Evolutionary conservation across 805 yeast species (phyloP).

Genomic region (Saccharomycopsis fermentans): DNA sequence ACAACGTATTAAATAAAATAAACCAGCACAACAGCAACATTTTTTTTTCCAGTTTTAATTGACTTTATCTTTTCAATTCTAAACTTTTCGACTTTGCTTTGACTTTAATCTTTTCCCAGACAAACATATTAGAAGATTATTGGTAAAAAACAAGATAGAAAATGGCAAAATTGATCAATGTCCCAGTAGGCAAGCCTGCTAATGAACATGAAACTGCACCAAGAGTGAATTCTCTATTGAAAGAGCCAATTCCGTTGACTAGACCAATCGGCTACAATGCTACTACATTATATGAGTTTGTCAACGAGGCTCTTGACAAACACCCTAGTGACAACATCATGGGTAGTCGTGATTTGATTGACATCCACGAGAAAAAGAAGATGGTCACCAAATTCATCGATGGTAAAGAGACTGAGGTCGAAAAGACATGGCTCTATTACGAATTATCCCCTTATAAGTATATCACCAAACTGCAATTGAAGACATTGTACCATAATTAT

Average conservation of each 20-base stretch:
- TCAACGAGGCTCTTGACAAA: conserved; percentile 49
- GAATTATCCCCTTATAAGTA: conserved; percentile 68
- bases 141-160: neutral
- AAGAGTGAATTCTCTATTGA: conserved; percentile 49
- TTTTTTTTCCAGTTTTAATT: no score
- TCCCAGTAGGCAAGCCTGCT: conserved; percentile 57
- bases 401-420: conserved; percentile 61
- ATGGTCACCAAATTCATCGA: conserved; percentile 63
- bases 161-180: conserved; percentile 27
- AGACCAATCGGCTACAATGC: conserved; percentile 60
- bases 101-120: no score
- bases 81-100: neutral
- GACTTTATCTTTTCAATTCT: no score
- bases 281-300: conserved; percentile 59
- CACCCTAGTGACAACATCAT: conserved; percentile 46
- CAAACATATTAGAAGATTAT: no score
- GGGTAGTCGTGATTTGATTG: conserved; percentile 72
- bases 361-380: conserved; percentile 68
- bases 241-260: conserved; percentile 37
- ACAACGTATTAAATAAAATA: neutral
- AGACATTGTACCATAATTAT: conserved; percentile 36
- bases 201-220: conserved; percentile 76
- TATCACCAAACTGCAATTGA: conserved; percentile 51
- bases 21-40: neutral
- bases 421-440: conserved; percentile 81